Conservation (phyloP, 192 early-diverging fungal species). For the Chytriomyces hyalinus region DNA sequence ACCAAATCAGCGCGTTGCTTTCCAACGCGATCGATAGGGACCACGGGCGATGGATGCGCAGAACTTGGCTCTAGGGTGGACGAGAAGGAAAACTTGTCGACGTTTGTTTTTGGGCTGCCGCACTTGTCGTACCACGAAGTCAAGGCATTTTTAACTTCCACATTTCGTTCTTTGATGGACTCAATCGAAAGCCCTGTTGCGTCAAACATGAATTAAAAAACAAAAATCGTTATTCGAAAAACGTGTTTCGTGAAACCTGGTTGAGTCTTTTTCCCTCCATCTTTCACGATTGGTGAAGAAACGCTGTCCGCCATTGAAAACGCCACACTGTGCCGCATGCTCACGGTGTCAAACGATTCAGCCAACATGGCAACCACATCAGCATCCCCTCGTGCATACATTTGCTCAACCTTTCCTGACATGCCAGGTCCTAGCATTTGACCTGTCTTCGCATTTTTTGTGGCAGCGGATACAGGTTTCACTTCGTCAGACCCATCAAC, state of each 20-base stretch:
- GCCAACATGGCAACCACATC: slow-evolving; percentile 37
- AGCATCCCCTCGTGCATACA: slow-evolving; percentile 32
- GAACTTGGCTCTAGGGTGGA: slow-evolving; percentile 23
- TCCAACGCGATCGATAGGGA: slow-evolving; percentile 28
- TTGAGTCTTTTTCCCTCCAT: slow-evolving; percentile 29
- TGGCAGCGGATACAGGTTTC: background rate
- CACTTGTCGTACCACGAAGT: slow-evolving; percentile 37
- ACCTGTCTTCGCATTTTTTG: background rate
- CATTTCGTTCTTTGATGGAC: slow-evolving; percentile 34
- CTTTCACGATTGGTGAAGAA: background rate
- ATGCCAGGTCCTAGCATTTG: background rate
- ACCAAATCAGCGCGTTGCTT: slow-evolving; percentile 35
- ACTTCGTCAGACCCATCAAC: background rate
- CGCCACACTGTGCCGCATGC: slow-evolving; percentile 20
- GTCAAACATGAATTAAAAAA: background rate
- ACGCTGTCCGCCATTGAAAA: slow-evolving; percentile 18
- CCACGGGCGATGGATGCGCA: background rate
- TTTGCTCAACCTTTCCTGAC: slow-evolving; percentile 29
- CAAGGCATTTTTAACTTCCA: slow-evolving; percentile 30
- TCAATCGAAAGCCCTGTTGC: background rate
- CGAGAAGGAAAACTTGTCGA: slow-evolving; percentile 33
- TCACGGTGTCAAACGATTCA: slow-evolving; percentile 36
- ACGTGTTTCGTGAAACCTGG: background rate
- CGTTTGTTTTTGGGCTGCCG: slow-evolving; percentile 24
- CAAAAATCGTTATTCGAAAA: background rate